Base-by-base conservation (phyloP, 2,329 filamentous ascomycete species). In the Aspergillus tanneri region DNA sequence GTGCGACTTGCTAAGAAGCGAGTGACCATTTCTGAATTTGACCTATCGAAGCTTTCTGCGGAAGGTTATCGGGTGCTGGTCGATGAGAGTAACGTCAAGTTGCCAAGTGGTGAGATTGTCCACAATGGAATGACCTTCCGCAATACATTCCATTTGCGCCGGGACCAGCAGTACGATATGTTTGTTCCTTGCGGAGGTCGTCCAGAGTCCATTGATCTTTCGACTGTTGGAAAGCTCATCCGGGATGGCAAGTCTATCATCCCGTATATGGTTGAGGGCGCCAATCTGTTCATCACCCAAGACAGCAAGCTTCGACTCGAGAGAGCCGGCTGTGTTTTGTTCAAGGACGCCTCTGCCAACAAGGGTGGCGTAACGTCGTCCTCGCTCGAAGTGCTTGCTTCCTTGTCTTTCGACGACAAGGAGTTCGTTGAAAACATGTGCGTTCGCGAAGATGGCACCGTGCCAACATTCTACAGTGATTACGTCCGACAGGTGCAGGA, bases 321-420 rank as follows among this genome's bases (percentile, higher is more conserved):
- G 75, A 86, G 90, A 61, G 91, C 92, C n/a, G 93, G 93, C 51
- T 95, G 90, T 66, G 84, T 97, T 61, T 74, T 99, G 32, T 96
- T 90, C 85, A 99, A 99, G 77, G 93, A 99, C 70, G 93, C 93
- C 4, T 96, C 90, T 28, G 91, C 92, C 47, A 99, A 99, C 82
- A 99, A 99, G 79, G 93, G 93, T 57, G 93, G 93, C 69, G 93
- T 99, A 37, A 99, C 93, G 0, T 96, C 90, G 1, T 97, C 93
- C 0, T 97, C 93, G 1, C 84, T 97, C 24, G 93, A 99, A 66
- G 93, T 99, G 5, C 82, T 99, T 19, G 93, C 93, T 6, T 93
- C 90, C 11, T 80, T 99, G 48, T 93, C 90, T 32, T 97, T 99
- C 66, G 89, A 99, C 62, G 93, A 99, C 58, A 77, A 83, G 48